phyloP scores from a whole-genome alignment of 208 protist species.

The Acanthamoeba triangularis region DNA sequence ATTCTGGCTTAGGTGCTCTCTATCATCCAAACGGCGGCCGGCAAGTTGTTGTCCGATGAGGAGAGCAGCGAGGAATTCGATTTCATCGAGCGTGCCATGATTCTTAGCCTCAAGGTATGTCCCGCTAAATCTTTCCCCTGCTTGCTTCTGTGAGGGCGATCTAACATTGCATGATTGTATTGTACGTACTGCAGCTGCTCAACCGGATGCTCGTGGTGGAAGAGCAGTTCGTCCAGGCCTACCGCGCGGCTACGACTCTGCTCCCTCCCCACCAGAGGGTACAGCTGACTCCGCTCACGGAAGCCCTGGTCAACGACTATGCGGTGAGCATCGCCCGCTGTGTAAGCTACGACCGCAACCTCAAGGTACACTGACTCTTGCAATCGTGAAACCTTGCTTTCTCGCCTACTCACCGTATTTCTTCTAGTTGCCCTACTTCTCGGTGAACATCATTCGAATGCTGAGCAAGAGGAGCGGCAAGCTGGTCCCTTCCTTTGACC shows the following conservation, averaged over 20 bases:
- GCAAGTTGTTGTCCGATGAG: background rate
- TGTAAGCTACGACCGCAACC: slow-evolving; percentile 56
- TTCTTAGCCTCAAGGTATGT: slow-evolving; percentile 57
- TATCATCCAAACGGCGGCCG: slow-evolving; percentile 47
- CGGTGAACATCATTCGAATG: slow-evolving; percentile 36
- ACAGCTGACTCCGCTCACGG: slow-evolving; percentile 1
- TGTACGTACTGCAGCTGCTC: background rate
- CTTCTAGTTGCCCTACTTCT: slow-evolving; percentile 40
- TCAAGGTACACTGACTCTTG: background rate
- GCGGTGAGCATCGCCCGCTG: slow-evolving; percentile 44
- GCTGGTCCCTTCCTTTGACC: slow-evolving; percentile 15
- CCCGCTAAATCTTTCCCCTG: too few species aligned
- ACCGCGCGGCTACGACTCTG: background rate
- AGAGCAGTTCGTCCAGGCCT: background rate
- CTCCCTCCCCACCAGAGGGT: slow-evolving; percentile 18
- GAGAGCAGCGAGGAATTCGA: background rate
- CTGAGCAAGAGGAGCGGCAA: slow-evolving; percentile 59
- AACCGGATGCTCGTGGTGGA: slow-evolving; percentile 15
- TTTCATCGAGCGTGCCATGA: slow-evolving; percentile 29
- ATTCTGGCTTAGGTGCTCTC: background rate
- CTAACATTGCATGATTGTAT: background rate
- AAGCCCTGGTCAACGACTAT: slow-evolving; percentile 49
- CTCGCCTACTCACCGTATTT: background rate
- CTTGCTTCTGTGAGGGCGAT: background rate
- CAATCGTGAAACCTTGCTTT: background rate